Evolutionary conservation across 805 yeast species (phyloP).

Genomic region (Sugiyamaella lignohabitans): DNA sequence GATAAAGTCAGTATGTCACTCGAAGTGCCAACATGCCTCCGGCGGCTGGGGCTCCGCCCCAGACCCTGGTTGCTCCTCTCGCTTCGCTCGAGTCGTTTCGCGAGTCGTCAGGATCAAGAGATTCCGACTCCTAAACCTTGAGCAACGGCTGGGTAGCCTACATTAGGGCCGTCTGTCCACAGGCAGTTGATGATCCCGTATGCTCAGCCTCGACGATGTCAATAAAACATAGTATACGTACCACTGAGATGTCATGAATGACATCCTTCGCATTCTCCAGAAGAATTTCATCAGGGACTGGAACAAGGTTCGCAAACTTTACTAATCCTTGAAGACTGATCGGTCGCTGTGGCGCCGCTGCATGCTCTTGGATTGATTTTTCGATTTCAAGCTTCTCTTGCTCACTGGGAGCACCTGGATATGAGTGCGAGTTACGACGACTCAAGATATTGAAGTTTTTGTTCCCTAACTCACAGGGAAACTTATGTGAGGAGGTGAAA

Average conservation of each 20-base stretch:
- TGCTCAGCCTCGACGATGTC: not conserved
- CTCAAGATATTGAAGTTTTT: too few relatives aligned
- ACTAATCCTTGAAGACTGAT: slow-evolving; percentile 20
- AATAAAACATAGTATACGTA: not conserved
- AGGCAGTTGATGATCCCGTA: not conserved
- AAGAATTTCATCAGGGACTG: slow-evolving; percentile 24
- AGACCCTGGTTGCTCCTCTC: too few relatives aligned
- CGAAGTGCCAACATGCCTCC: not conserved
- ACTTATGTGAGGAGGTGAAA: too few relatives aligned
- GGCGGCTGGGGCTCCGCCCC: too few relatives aligned
- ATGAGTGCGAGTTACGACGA: too few relatives aligned
- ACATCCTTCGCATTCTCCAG: slow-evolving; percentile 29
- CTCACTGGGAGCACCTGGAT: not conserved
- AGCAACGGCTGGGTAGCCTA: too few relatives aligned
- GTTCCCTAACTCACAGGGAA: too few relatives aligned
- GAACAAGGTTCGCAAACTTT: slow-evolving; percentile 23
- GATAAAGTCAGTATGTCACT: not conserved
- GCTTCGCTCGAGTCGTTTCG: too few relatives aligned
- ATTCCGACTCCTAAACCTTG: too few relatives aligned
- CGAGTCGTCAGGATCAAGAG: not conserved
- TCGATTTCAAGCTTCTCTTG: not conserved
- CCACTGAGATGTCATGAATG: slow-evolving; percentile 22
- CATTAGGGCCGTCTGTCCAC: too few relatives aligned
- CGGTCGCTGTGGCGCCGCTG: not conserved
- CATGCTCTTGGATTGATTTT: not conserved